Evolutionary conservation across 192 early-diverging fungal species (phyloP).

Genomic region (Jimgerdemannia lactiflua): DNA sequence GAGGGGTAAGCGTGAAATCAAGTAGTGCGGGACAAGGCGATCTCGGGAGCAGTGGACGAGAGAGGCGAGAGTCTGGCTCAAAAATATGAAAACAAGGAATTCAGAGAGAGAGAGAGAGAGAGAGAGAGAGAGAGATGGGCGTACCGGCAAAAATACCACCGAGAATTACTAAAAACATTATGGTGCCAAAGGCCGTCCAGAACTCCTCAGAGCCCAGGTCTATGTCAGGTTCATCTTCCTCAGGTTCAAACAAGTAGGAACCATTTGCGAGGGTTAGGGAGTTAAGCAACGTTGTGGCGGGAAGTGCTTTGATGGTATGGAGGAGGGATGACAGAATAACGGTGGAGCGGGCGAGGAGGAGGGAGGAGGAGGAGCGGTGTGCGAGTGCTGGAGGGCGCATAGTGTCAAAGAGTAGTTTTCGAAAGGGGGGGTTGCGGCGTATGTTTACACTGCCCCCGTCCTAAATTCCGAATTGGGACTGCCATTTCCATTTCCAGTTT

Average conservation of each 20-base stretch:
- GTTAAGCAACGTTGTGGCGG: not conserved
- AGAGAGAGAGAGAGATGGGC: too few relatives aligned
- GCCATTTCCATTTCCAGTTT: too few relatives aligned
- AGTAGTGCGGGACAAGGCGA: not conserved
- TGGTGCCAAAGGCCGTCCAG: conserved; percentile 7
- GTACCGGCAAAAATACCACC: conserved; percentile 25
- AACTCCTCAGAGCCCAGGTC: conserved; percentile 12
- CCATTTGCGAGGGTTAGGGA: too few relatives aligned
- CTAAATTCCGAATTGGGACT: too few relatives aligned
- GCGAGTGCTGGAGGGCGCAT: not conserved
- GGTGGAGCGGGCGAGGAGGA: not conserved
- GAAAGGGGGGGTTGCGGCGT: too few relatives aligned
- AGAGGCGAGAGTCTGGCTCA: not conserved
- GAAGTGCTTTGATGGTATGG: not conserved
- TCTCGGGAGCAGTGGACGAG: too few relatives aligned
- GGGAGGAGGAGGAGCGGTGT: not conserved
- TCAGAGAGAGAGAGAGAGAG: not conserved
- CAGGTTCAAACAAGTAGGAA: not conserved
- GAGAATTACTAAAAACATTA: conserved; percentile 12
- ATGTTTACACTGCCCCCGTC: too few relatives aligned
- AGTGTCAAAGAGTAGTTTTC: too few relatives aligned
- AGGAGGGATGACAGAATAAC: not conserved
- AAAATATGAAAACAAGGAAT: not conserved
- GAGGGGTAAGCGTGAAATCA: not conserved
- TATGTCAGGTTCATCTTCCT: not conserved